Conservation (phyloP, 257 asterid genomes). For the Agastache rugosa region DNA sequence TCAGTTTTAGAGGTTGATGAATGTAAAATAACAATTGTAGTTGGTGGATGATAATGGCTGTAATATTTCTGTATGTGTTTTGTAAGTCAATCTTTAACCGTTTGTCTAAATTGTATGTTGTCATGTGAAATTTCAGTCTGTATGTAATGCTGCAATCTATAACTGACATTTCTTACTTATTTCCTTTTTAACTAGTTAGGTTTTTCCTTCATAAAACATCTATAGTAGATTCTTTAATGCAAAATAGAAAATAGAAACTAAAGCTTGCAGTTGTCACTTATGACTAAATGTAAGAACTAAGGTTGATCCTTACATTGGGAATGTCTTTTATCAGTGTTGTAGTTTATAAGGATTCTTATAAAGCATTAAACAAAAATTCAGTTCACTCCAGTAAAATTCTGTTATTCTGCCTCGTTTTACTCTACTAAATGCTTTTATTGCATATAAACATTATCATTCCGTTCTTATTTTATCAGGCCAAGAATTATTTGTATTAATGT, state of each 20-base stretch:
- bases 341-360: background rate
- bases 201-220: constrained; percentile 11
- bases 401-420: constrained; percentile 1
- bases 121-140: constrained; percentile 24
- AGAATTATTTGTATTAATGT: background rate
- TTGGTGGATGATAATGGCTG: constrained; percentile 32
- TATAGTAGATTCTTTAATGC: too few relatives aligned
- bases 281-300: constrained; percentile 15
- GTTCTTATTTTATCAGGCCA: background rate
- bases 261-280: background rate
- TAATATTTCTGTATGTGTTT: constrained; percentile 33
- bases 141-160: constrained; percentile 18
- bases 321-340: background rate
- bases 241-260: background rate
- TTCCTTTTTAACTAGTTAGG: background rate
- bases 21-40: constrained; percentile 25
- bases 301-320: background rate
- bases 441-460: background rate
- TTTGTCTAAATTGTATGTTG: constrained; percentile 25
- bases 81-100: constrained; percentile 26
- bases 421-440: background rate
- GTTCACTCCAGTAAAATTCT: background rate
- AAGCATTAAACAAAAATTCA: background rate
- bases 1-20: constrained; percentile 32
- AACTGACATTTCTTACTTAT: constrained; percentile 22